These are phyloP conservation scores for Blastobotrys robertii DNA, from an alignment of 805 yeast species.

Conservation along the genomic window DNA sequence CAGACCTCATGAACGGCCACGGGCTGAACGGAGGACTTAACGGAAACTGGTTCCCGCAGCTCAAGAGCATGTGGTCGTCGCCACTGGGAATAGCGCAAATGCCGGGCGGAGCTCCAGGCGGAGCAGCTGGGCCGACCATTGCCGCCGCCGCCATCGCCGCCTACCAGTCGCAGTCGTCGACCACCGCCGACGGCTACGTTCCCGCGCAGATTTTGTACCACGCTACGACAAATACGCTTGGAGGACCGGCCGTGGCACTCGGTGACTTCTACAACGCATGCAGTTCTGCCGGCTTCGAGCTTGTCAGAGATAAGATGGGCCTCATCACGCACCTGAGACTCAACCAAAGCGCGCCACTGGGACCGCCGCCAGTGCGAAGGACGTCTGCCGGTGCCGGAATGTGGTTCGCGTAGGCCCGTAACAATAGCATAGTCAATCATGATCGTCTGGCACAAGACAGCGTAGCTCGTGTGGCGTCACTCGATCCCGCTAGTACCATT, in stretches of 20 bases:
- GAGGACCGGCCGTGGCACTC: constrained; percentile 17
- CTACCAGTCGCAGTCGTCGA: constrained; percentile 13
- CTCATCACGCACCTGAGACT: constrained; percentile 21
- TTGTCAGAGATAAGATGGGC: constrained; percentile 26
- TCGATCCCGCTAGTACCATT: no score
- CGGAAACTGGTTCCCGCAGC: no score
- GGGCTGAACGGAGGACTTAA: no score
- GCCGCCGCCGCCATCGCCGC: constrained; percentile 15
- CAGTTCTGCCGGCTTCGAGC: constrained; percentile 19
- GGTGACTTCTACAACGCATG: constrained; percentile 23
- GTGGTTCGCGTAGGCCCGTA: no score
- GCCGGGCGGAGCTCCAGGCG: not conserved
- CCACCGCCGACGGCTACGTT: constrained; percentile 25
- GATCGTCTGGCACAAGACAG: no score
- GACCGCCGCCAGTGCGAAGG: no score
- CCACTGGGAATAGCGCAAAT: not conserved
- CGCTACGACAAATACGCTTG: constrained; percentile 17
- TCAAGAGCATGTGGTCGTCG: no score
- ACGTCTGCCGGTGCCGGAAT: no score
- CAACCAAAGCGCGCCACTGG: not conserved
- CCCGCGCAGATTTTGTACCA: constrained; percentile 27
- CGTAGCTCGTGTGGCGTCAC: no score
- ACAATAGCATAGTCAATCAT: no score
- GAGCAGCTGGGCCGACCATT: not conserved
- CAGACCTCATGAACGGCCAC: no score